Conservation (phyloP, 768 basidiomycete species). For the Phlebiopsis flavidoalba region DNA sequence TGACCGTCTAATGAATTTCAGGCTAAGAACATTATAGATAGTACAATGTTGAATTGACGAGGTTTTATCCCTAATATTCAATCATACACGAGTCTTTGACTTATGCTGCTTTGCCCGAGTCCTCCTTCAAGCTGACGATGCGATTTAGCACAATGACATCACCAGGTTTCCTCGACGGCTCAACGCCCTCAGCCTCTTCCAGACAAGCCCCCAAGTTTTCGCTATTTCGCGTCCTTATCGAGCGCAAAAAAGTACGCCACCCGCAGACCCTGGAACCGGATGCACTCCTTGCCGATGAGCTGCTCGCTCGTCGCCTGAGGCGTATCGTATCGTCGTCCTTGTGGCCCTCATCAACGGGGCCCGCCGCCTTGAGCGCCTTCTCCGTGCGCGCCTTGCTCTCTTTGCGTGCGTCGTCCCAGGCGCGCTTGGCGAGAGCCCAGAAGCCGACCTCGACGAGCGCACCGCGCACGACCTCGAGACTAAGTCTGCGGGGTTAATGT, state of each 20-base stretch:
- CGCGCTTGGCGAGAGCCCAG: slow-evolving; percentile 71
- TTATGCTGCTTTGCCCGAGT: slow-evolving; percentile 62
- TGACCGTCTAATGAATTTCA: too few relatives aligned
- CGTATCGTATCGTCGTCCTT: slow-evolving; percentile 41
- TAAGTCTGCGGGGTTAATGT: slow-evolving; percentile 70
- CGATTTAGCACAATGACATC: slow-evolving; percentile 86
- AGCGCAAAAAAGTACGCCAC: slow-evolving; percentile 96
- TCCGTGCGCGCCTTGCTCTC: slow-evolving; percentile 54
- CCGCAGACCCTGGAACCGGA: slow-evolving; percentile 94
- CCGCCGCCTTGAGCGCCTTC: slow-evolving; percentile 48
- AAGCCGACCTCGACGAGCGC: slow-evolving; percentile 90
- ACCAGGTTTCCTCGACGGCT: slow-evolving; percentile 49
- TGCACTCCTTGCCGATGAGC: slow-evolving; percentile 84
- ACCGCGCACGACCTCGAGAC: slow-evolving; percentile 71
- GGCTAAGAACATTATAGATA: too few relatives aligned
- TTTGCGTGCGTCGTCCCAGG: slow-evolving; percentile 56
- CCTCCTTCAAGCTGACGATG: slow-evolving; percentile 93
- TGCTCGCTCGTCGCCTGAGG: slow-evolving; percentile 75
- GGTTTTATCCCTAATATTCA: background rate
- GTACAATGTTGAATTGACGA: background rate
- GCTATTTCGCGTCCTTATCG: slow-evolving; percentile 79
- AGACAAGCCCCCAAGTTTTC: too few relatives aligned
- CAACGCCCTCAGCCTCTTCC: slow-evolving; percentile 42
- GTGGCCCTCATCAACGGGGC: slow-evolving; percentile 21
- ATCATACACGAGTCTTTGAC: background rate